Percentiles rank a stretch among this genome's conserved stretches.
Conservation (phyloP, 2,329 filamentous ascomycete species). For the Bertia moriformis region DNA sequence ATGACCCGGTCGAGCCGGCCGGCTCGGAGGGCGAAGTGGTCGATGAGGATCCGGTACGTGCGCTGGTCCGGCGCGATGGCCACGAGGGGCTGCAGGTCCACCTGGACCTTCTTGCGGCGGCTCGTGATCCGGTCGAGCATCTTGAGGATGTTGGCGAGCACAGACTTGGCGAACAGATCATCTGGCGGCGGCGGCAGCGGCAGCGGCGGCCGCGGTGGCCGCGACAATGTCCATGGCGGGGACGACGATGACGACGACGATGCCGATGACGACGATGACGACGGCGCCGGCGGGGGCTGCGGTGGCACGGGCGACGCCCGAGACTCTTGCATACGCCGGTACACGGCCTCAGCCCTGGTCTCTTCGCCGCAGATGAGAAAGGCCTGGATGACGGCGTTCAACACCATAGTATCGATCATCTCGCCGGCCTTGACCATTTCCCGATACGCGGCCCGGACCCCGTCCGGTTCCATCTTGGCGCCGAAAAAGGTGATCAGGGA, state of each 20-base stretch:
- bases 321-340: slow-evolving; percentile 79
- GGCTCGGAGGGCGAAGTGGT: slow-evolving; percentile 52
- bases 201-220: slow-evolving; percentile 22
- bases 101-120: slow-evolving; percentile 36
- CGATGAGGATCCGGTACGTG: slow-evolving; percentile 69
- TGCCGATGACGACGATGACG: slow-evolving; percentile 15
- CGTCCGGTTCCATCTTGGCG: slow-evolving; percentile 56
- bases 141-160: slow-evolving; percentile 38
- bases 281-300: slow-evolving; percentile 19
- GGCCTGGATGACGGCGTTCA: slow-evolving; percentile 75
- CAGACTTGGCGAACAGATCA: slow-evolving; percentile 29
- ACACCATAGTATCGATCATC: slow-evolving; percentile 70
- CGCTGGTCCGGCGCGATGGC: slow-evolving; percentile 59
- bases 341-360: slow-evolving; percentile 64
- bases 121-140: slow-evolving; percentile 40
- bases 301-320: slow-evolving; percentile 32
- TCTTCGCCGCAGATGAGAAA: slow-evolving; percentile 66
- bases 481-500: slow-evolving; percentile 76
- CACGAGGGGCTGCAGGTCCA: slow-evolving; percentile 41
- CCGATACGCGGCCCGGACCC: slow-evolving; percentile 62
- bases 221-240: slow-evolving; percentile 29
- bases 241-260: slow-evolving; percentile 20
- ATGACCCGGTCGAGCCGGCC: slow-evolving; percentile 62
- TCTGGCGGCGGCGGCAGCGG: too few species aligned
- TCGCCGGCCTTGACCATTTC: slow-evolving; percentile 75